These are phyloP conservation scores for Pseudopediastrum boryanum DNA, from an alignment of 139 green algal genomes.

Conservation along the genomic window DNA sequence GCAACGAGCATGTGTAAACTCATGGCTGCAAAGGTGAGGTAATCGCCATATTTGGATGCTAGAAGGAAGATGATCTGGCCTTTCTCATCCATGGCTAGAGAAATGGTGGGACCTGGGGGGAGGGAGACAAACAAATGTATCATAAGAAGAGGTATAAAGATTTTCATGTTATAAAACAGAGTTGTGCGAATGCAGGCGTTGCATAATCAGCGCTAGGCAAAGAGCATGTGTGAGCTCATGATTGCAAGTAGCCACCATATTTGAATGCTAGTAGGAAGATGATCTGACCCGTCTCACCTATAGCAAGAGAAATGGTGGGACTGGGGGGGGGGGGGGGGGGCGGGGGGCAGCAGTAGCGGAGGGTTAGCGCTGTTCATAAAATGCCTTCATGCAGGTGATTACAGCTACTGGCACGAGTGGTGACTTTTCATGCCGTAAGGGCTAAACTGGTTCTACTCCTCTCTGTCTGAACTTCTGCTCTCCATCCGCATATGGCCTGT, in stretches of 20 bases:
- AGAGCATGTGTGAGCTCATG: constrained; percentile 55
- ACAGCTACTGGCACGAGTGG: too few species aligned
- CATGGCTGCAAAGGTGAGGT: constrained; percentile 94
- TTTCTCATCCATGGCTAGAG: neutral
- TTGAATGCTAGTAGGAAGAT: constrained; percentile 80
- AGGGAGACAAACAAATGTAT: neutral
- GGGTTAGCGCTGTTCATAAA: too few species aligned
- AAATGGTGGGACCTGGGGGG: neutral
- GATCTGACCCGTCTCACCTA: neutral
- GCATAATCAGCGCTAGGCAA: too few species aligned
- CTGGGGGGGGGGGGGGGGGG: too few species aligned
- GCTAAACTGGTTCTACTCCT: too few species aligned
- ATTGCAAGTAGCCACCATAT: constrained; percentile 92
- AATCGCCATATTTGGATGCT: constrained; percentile 92
- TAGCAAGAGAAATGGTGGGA: neutral
- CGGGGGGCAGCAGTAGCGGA: too few species aligned
- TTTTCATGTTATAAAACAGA: too few species aligned
- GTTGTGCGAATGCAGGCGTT: too few species aligned
- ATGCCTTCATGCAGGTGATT: too few species aligned
- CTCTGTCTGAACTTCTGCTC: too few species aligned
- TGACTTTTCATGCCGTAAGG: too few species aligned
- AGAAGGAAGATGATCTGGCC: constrained; percentile 40
- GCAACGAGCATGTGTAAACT: neutral
- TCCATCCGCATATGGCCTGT: too few species aligned
- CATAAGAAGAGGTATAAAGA: constrained; percentile 13